A percentile compares a stretch with the other conserved stretches of the same genome.
These are phyloP conservation scores for Lactarius psammicola DNA, from an alignment of 768 basidiomycete species.

Conservation along the genomic window DNA sequence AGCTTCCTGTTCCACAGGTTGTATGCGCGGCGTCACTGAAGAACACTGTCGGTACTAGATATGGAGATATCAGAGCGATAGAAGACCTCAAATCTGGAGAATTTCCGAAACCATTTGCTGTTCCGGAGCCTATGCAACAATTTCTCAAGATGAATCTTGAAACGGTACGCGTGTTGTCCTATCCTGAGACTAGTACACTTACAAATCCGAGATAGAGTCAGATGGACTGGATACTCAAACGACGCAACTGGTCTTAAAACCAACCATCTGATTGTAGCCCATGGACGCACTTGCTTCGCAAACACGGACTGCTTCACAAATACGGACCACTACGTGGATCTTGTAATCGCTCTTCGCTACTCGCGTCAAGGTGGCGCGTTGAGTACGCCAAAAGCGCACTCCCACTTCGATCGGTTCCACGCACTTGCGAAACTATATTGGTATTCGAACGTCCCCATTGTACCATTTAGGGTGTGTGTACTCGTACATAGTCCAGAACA, in stretches of 20 bases:
- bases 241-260: constrained; percentile 20
- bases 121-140: constrained; percentile 19
- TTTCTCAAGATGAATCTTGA: constrained; percentile 21
- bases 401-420: neutral
- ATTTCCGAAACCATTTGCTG: constrained; percentile 22
- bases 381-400: neutral
- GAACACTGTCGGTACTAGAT: constrained; percentile 14
- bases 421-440: neutral
- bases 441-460: neutral
- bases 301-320: constrained; percentile 6
- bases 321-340: constrained; percentile 7
- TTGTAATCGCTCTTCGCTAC: constrained; percentile 3
- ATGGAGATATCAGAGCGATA: constrained; percentile 16
- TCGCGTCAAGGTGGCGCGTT: neutral
- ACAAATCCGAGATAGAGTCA: constrained; percentile 14
- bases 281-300: neutral
- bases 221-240: constrained; percentile 26
- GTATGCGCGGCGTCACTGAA: constrained; percentile 18
- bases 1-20: constrained; percentile 22
- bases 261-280: constrained; percentile 3
- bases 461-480: constrained; percentile 9
- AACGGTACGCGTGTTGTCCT: constrained; percentile 2
- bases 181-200: neutral
- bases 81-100: constrained; percentile 23
- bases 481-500: constrained; percentile 15